Evolutionary conservation across 2,329 filamentous ascomycete genomes (phyloP).

Genomic region (Periconia digitata): DNA sequence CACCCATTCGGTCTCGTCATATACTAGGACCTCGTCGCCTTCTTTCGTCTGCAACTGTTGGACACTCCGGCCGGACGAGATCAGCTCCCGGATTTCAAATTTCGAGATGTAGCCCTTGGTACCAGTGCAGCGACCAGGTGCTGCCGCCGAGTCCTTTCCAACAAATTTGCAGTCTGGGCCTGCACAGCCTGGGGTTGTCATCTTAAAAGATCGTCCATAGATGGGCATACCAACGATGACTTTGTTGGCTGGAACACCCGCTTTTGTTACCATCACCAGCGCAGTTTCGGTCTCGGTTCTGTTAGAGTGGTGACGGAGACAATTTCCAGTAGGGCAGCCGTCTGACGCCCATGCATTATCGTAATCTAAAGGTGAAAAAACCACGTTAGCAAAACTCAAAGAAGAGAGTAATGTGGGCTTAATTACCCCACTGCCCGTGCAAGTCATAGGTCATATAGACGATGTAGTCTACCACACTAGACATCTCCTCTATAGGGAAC

Average conservation of each 20-base stretch:
- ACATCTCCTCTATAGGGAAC: conserved; percentile 23
- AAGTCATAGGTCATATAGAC: conserved; percentile 40
- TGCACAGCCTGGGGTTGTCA: conserved; percentile 34
- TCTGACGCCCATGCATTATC: conserved; percentile 29
- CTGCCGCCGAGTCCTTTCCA: conserved; percentile 31
- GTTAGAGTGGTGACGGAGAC: conserved; percentile 41
- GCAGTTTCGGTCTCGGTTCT: conserved; percentile 38
- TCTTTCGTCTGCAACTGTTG: too few relatives aligned
- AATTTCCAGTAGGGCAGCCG: conserved; percentile 35
- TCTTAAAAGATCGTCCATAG: conserved; percentile 41
- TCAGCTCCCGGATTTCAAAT: conserved; percentile 40
- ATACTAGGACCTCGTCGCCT: too few relatives aligned
- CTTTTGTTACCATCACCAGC: conserved; percentile 44
- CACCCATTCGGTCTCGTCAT: conserved; percentile 19
- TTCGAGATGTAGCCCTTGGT: conserved; percentile 45
- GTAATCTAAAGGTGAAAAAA: too few relatives aligned
- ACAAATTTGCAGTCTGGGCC: conserved; percentile 35
- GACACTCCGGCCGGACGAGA: conserved; percentile 21
- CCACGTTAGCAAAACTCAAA: too few relatives aligned
- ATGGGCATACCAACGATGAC: conserved; percentile 33
- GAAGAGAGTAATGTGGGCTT: too few relatives aligned
- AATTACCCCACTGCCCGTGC: conserved; percentile 49
- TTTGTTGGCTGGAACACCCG: conserved; percentile 10
- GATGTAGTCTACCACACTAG: conserved; percentile 23
- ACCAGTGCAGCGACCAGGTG: conserved; percentile 39